phyloP scores from a whole-genome alignment of 371 early-diverging fungal genomes.

The Globomyces sp. region DNA sequence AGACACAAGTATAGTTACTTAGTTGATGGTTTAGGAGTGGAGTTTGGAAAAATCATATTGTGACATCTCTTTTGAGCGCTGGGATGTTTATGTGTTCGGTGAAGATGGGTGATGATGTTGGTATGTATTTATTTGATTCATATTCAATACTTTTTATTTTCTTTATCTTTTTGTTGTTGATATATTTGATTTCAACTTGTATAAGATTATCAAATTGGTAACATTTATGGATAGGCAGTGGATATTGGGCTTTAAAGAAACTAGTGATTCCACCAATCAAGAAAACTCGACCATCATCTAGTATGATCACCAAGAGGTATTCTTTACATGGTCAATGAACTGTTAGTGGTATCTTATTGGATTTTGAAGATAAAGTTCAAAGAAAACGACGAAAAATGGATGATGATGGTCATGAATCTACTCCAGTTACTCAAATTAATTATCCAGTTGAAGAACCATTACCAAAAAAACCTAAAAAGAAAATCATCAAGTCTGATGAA shows the following conservation, averaged over 20 bases:
- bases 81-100: slow-evolving; percentile 59
- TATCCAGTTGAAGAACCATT: slow-evolving; percentile 3
- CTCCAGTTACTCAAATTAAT: slow-evolving; percentile 23
- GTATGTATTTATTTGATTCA: no score
- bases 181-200: no score
- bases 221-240: no score
- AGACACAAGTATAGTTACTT: slow-evolving; percentile 18
- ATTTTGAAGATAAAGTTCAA: slow-evolving; percentile 15
- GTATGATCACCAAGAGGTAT: no score
- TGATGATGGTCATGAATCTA: slow-evolving; percentile 19
- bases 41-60: slow-evolving; percentile 56
- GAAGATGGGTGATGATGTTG: slow-evolving; percentile 46
- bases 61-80: slow-evolving; percentile 48
- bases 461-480: slow-evolving; percentile 14
- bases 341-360: slow-evolving; percentile 22
- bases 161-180: no score
- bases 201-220: no score
- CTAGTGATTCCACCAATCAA: no score
- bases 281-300: no score
- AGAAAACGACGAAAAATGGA: slow-evolving; percentile 22
- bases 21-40: slow-evolving; percentile 28
- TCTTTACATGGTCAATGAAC: slow-evolving; percentile 3
- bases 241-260: no score
- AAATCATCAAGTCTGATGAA: slow-evolving; percentile 1
- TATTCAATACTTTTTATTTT: no score